phyloP scores from a whole-genome alignment of 306 rosid species.

The Cyamopsis tetragonoloba region DNA sequence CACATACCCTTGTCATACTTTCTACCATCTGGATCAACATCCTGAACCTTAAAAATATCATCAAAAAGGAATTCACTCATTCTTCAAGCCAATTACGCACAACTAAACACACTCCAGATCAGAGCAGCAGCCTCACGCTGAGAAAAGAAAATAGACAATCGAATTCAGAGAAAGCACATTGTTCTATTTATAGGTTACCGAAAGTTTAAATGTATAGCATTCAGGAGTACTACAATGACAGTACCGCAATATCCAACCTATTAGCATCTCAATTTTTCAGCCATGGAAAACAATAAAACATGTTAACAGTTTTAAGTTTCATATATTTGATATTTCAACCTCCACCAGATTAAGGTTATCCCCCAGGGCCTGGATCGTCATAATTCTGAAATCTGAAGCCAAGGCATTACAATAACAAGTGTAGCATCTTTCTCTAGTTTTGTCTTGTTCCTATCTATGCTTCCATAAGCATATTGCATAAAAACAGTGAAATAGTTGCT shows the following conservation, averaged over 20 bases:
- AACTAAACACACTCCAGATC: neutral
- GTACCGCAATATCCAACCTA: neutral
- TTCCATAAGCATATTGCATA: no score
- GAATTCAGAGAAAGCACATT: neutral
- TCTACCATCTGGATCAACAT: constrained; percentile 79
- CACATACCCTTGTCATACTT: constrained; percentile 75
- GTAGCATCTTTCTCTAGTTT: neutral
- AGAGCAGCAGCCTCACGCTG: neutral
- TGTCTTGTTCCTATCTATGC: no score
- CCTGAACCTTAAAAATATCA: constrained; percentile 61
- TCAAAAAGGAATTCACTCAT: constrained; percentile 81
- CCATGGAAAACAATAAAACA: neutral
- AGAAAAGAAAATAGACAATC: neutral
- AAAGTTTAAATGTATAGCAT: neutral
- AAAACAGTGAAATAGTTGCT: no score
- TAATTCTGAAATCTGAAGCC: neutral
- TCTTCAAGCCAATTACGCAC: constrained; percentile 9
- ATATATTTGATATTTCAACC: neutral
- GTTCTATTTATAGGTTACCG: neutral
- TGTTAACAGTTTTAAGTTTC: no score
- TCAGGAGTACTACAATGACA: no score
- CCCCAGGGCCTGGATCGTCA: no score
- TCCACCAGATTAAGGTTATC: neutral
- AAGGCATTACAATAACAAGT: neutral
- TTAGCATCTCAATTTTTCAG: neutral